Percentiles rank a stretch among this genome's conserved stretches.
These are phyloP conservation scores for Talaromyces sp. DNA, from an alignment of 2,329 filamentous ascomycete species.

Conservation along the genomic window DNA sequence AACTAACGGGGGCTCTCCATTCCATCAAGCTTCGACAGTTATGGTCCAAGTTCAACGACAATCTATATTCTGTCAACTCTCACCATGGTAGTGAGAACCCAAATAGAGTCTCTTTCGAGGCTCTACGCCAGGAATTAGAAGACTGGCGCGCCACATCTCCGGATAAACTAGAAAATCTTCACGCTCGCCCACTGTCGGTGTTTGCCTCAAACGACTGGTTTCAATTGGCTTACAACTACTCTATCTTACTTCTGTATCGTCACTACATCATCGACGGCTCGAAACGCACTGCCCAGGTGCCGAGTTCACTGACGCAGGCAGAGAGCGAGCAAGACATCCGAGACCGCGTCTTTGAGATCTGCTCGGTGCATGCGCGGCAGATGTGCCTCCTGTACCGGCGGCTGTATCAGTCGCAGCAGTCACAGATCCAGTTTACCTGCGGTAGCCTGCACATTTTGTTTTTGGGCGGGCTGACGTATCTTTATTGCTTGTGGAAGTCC, in stretches of 20 bases:
- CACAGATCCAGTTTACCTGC: conserved; percentile 23
- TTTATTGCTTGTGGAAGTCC: conserved; percentile 30
- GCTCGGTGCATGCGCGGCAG: conserved; percentile 13
- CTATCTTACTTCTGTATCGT: conserved; percentile 34
- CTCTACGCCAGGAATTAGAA: conserved; percentile 18
- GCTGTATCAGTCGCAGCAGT: conserved; percentile 24
- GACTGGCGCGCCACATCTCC: conserved; percentile 19
- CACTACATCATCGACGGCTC: conserved; percentile 10
- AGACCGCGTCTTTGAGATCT: conserved; percentile 8
- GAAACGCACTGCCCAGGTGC: background rate
- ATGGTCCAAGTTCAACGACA: conserved; percentile 17
- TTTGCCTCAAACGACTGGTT: conserved; percentile 38
- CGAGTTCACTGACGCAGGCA: background rate
- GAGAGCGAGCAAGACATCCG: background rate
- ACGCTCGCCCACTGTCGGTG: conserved; percentile 17
- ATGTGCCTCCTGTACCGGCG: conserved; percentile 31
- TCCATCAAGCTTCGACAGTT: conserved; percentile 19
- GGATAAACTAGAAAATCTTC: conserved; percentile 11
- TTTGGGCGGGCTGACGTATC: conserved; percentile 19
- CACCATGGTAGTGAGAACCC: conserved; percentile 12
- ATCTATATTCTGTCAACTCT: conserved; percentile 15
- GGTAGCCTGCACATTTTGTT: conserved; percentile 19
- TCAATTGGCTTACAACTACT: conserved; percentile 33
- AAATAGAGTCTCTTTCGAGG: conserved; percentile 7
- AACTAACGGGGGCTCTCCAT: conserved; percentile 21